Conservation (phyloP, 257 asterid species). For the Vinca minor region DNA sequence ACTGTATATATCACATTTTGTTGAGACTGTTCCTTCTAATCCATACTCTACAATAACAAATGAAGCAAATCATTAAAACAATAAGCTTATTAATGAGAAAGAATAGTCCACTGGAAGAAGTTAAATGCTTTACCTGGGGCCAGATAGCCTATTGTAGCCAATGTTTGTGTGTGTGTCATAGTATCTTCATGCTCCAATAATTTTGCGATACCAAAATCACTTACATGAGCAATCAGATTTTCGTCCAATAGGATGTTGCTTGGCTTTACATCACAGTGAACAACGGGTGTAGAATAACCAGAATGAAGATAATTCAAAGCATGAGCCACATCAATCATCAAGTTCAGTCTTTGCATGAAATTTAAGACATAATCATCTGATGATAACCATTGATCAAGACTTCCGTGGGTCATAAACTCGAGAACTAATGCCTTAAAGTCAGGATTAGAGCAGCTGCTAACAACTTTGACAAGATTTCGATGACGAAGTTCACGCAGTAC, state of each 20-base stretch:
- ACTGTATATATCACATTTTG: background rate
- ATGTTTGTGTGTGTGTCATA: constrained; percentile 23
- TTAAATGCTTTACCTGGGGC: constrained; percentile 9
- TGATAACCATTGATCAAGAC: constrained; percentile 28
- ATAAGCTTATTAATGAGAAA: no score
- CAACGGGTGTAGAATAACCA: constrained; percentile 17
- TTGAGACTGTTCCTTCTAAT: background rate
- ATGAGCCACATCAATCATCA: constrained; percentile 29
- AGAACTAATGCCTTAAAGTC: constrained; percentile 22
- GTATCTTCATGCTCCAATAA: constrained; percentile 18
- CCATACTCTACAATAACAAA: background rate
- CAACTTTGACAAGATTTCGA: constrained; percentile 26
- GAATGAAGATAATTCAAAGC: constrained; percentile 31
- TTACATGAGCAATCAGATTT: no score
- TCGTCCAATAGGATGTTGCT: no score
- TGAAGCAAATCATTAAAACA: no score
- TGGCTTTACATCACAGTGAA: constrained; percentile 9
- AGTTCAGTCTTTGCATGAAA: background rate
- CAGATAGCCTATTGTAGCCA: constrained; percentile 8
- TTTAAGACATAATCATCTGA: constrained; percentile 10
- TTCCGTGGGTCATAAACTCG: constrained; percentile 30
- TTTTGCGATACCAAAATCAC: constrained; percentile 9
- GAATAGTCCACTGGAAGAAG: no score
- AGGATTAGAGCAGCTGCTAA: constrained; percentile 16
- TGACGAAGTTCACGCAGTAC: constrained; percentile 26